Evolutionary conservation across 2,329 filamentous ascomycete genomes (phyloP).

Genomic region (Endocalyx cinctus): DNA sequence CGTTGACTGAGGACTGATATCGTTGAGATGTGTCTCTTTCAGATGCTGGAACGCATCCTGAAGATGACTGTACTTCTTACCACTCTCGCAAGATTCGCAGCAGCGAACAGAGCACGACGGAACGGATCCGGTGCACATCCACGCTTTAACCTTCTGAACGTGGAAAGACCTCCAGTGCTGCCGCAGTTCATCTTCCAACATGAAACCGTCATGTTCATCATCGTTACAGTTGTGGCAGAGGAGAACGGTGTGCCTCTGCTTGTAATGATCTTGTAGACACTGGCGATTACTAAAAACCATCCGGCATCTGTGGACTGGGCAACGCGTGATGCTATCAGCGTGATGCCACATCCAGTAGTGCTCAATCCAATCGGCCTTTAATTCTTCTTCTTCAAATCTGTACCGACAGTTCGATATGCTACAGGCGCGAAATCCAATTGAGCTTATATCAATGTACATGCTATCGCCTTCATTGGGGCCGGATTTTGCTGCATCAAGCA

Average conservation of each 20-base stretch:
- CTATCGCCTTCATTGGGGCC: too few species aligned
- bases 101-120: too few species aligned
- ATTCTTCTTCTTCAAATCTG: neutral
- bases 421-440: neutral
- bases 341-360: constrained; percentile 3
- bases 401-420: too few species aligned
- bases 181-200: neutral
- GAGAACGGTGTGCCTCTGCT: neutral
- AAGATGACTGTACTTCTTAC: too few species aligned
- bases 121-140: too few species aligned
- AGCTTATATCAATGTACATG: neutral
- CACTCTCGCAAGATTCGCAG: too few species aligned
- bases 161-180: constrained; percentile 1
- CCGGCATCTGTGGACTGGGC: constrained; percentile 1
- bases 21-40: too few species aligned
- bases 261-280: constrained; percentile 1
- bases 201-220: neutral
- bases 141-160: constrained; percentile 1
- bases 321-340: constrained; percentile 1
- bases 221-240: neutral
- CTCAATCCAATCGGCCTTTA: neutral
- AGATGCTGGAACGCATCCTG: too few species aligned
- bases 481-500: too few species aligned
- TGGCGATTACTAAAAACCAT: neutral
- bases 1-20: too few species aligned